Base-by-base conservation (phyloP, 1,284 basidiomycete species). In the Schizophyllum commune region DNA sequence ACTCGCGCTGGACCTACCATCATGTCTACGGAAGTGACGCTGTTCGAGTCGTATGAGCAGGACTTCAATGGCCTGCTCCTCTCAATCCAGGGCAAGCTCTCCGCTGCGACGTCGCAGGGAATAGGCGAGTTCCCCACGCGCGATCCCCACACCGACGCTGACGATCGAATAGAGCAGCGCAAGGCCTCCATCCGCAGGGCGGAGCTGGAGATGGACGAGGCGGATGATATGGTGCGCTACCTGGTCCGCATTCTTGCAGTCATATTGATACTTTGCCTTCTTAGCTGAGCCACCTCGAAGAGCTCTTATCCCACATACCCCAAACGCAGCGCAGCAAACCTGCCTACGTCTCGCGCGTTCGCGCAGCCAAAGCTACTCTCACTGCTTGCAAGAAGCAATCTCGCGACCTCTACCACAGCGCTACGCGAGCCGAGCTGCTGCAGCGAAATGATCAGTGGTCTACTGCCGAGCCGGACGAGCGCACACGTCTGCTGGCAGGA, bases 241-340 rank as follows among this genome's bases (percentile, higher is more conserved):
- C 32, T 7, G 55, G 7, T 20, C 53, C 4, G 4, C 53, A n/a
- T 15, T 55, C 11, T 11, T 27, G 27, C 4, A 21, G 51, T 17
- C 27, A 15, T 55, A 47, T 17, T 47, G 17, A 47, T 17, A 11
- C 56, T 33, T 62, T 8, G 60, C 55, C 32, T 34, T 33, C 39
- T 11, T 32, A 95, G 93, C 81, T 96, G 62, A 92, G 91, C 32
- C 96, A 98, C 79, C 94, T 98, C 84, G 95, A 98, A 96, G 98
- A 75, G 39, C 39, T 47, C 17, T 8, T 47, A 3, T 47, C 39
- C 13, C 39, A 21, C 53, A 55, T 55, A 4, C 87, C 96, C 20
- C 94, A 94, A 67, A 91, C 91, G 3, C 84, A 91, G 68, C 92
- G 90, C 47, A 82, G 95, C 68, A 83, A 86, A 61, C 70, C 83